Conservation (phyloP, 2,329 filamentous ascomycete genomes). For the Clonostachys solani region DNA sequence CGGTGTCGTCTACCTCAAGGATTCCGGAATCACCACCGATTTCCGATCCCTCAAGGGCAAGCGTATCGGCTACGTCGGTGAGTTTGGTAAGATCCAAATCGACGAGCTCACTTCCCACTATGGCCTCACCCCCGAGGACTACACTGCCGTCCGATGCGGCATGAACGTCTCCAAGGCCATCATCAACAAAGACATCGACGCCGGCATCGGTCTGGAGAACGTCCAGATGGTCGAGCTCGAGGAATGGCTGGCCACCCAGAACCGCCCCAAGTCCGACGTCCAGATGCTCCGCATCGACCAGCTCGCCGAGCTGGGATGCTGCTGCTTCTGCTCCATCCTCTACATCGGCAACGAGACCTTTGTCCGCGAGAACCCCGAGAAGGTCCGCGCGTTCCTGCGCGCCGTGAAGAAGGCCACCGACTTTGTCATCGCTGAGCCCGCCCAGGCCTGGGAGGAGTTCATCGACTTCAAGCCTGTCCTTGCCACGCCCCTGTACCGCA, state of each 20-base stretch:
- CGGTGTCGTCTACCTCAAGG: conserved; percentile 72
- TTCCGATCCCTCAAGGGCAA: conserved; percentile 73
- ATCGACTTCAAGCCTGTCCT: conserved; percentile 69
- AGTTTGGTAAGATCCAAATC: conserved; percentile 81
- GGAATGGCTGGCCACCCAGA: conserved; percentile 65
- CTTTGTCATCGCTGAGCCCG: conserved; percentile 61
- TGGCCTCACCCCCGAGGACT: conserved; percentile 68
- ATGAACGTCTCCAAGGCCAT: conserved; percentile 80
- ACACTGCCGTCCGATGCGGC: conserved; percentile 73
- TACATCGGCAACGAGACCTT: conserved; percentile 77
- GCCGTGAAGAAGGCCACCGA: conserved; percentile 74
- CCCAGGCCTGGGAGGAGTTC: conserved; percentile 63
- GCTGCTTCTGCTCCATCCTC: conserved; percentile 79
- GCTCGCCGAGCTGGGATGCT: conserved; percentile 74
- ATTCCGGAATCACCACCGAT: conserved; percentile 69
- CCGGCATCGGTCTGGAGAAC: conserved; percentile 74
- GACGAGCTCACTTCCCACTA: conserved; percentile 77
- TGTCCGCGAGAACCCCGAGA: conserved; percentile 59
- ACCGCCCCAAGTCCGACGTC: conserved; percentile 61
- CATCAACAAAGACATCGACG: conserved; percentile 68
- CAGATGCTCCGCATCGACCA: conserved; percentile 81
- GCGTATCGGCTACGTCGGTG: conserved; percentile 74
- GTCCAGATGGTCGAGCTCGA: conserved; percentile 81
- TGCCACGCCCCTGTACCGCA: conserved; percentile 64
- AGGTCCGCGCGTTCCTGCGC: conserved; percentile 63